Conservation (phyloP, 768 basidiomycete species). For the Tylopilus plumbeoviolaceoides region DNA sequence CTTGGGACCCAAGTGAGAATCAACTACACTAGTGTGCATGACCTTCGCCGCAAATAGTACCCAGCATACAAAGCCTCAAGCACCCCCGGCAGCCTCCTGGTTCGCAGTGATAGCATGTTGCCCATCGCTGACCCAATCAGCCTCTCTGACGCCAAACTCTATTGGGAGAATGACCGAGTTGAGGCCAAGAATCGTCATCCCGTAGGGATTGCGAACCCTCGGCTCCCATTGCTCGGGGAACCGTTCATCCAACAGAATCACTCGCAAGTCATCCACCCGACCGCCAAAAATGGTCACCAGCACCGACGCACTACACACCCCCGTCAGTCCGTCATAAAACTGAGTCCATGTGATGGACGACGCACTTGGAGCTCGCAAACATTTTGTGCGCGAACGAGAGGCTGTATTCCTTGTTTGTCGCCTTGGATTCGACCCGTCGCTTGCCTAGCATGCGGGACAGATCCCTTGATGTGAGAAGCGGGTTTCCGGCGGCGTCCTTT, state of each 20-base stretch:
- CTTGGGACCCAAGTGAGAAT: background rate
- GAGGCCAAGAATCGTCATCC: constrained; percentile 56
- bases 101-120: background rate
- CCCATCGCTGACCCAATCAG: constrained; percentile 11
- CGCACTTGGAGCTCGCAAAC: constrained; percentile 68
- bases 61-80: background rate
- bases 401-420: constrained; percentile 53
- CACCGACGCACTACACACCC: constrained; percentile 49
- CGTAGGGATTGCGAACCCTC: constrained; percentile 46
- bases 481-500: constrained; percentile 44
- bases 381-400: constrained; percentile 48
- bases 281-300: constrained; percentile 47
- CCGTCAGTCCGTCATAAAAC: background rate
- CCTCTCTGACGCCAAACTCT: constrained; percentile 14
- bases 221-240: constrained; percentile 72
- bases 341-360: background rate
- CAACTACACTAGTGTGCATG: background rate
- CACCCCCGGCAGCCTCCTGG: background rate
- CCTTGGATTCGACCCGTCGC: constrained; percentile 55
- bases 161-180: constrained; percentile 32
- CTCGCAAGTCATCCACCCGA: constrained; percentile 47
- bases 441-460: constrained; percentile 53
- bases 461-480: constrained; percentile 53
- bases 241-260: constrained; percentile 64
- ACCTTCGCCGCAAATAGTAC: background rate